Percentiles rank a stretch among this genome's conserved stretches.
Conservation (phyloP, 2,329 filamentous ascomycete genomes). For the Aureobasidium pullulans region DNA sequence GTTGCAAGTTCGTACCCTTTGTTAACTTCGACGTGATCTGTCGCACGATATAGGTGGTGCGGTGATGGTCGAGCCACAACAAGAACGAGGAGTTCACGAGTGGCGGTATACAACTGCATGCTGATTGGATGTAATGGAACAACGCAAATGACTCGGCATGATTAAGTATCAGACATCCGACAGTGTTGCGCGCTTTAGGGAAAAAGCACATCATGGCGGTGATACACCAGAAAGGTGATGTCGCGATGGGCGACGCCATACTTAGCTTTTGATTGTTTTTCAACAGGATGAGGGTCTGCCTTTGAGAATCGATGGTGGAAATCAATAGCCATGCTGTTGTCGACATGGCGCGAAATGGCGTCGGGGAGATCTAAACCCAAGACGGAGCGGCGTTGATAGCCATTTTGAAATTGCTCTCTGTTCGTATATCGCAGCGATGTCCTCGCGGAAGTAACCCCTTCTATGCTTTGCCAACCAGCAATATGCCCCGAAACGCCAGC, state of each 20-base stretch:
- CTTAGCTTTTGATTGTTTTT: neutral
- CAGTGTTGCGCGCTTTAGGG: no score
- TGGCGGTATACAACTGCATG: neutral
- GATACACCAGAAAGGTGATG: neutral
- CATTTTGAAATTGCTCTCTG: conserved; percentile 8
- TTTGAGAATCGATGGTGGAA: neutral
- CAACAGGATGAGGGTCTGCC: neutral
- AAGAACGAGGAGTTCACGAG: neutral
- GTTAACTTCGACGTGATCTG: no score
- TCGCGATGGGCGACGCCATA: neutral
- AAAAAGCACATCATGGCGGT: neutral
- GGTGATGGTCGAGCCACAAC: neutral
- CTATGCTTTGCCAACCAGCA: neutral
- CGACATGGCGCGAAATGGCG: neutral
- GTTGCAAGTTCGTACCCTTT: no score
- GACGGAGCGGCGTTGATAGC: neutral
- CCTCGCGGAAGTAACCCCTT: conserved; percentile 2
- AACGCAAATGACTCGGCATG: neutral
- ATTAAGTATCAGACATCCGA: neutral
- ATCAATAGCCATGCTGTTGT: neutral
- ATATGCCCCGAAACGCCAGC: conserved; percentile 2
- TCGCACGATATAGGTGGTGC: no score
- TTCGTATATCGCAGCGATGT: conserved; percentile 9
- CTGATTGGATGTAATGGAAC: neutral
- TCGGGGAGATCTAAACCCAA: neutral